Evolutionary conservation across 2,329 filamentous ascomycete genomes (phyloP).

Genomic region (Xylariaceae sp.): DNA sequence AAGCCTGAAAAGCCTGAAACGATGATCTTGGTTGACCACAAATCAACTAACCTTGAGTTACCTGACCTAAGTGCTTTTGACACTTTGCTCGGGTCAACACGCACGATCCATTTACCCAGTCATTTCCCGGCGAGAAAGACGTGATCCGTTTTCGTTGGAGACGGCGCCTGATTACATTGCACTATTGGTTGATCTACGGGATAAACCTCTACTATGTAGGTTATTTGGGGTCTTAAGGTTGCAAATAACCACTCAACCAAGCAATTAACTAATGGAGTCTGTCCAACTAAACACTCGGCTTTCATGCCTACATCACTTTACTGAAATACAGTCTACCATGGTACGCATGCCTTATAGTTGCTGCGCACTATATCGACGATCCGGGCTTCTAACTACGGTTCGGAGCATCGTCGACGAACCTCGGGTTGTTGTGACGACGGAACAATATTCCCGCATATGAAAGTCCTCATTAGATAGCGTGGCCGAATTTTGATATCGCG

Average conservation of each 20-base stretch:
- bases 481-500: too few relatives aligned
- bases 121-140: background rate
- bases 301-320: background rate
- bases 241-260: background rate
- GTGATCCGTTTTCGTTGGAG: background rate
- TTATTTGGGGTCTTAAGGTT: background rate
- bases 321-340: background rate
- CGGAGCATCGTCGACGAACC: background rate
- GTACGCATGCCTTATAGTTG: too few relatives aligned
- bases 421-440: too few relatives aligned
- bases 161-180: background rate
- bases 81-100: too few relatives aligned
- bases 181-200: background rate
- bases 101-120: background rate
- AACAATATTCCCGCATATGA: too few relatives aligned
- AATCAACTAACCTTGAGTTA: background rate
- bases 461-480: too few relatives aligned
- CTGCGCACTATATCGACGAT: background rate
- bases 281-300: background rate
- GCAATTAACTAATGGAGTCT: too few relatives aligned
- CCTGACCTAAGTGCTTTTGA: too few relatives aligned
- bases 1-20: background rate
- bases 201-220: background rate
- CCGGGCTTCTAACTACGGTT: background rate
- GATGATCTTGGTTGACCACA: background rate